Conservation (phyloP, 2,329 filamentous ascomycete species). For the Pyricularia grisea region DNA sequence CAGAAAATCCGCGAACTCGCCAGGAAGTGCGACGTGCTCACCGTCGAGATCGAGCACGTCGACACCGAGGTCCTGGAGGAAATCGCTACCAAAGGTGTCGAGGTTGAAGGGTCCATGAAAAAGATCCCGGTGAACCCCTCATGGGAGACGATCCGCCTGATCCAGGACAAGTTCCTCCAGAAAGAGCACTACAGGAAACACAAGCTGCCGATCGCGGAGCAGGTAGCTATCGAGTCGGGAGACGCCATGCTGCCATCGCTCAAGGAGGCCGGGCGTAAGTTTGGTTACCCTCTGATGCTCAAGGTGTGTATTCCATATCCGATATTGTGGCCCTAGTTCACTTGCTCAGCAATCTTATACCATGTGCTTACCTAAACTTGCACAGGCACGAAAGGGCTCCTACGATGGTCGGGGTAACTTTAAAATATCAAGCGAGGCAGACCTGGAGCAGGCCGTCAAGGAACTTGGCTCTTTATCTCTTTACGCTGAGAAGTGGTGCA, state of each 20-base stretch:
- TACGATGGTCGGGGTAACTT: conserved; percentile 79
- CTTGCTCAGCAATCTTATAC: not conserved
- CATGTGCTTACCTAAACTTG: not conserved
- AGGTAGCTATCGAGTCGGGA: conserved; percentile 49
- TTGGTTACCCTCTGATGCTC: conserved; percentile 84
- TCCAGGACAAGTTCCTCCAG: conserved; percentile 90
- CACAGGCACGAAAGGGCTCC: conserved; percentile 63
- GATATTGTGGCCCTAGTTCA: not conserved
- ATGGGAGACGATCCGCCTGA: conserved; percentile 76
- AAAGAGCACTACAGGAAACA: conserved; percentile 67
- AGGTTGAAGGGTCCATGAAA: conserved; percentile 35
- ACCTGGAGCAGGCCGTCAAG: conserved; percentile 54
- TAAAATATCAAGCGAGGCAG: conserved; percentile 33
- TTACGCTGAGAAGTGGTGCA: conserved; percentile 84
- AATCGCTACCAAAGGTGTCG: conserved; percentile 56
- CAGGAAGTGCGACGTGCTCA: conserved; percentile 66
- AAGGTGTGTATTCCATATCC: conserved; percentile 38
- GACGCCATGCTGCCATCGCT: conserved; percentile 52
- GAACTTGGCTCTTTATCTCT: conserved; percentile 62
- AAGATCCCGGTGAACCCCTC: conserved; percentile 64
- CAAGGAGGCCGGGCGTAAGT: conserved; percentile 48
- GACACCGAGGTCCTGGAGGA: conserved; percentile 85
- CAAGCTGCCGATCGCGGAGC: conserved; percentile 64
- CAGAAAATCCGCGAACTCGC: conserved; percentile 75
- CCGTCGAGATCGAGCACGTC: conserved; percentile 92